These are phyloP conservation scores for Primulina tabacum DNA, from an alignment of 257 asterid species.

Conservation along the genomic window DNA sequence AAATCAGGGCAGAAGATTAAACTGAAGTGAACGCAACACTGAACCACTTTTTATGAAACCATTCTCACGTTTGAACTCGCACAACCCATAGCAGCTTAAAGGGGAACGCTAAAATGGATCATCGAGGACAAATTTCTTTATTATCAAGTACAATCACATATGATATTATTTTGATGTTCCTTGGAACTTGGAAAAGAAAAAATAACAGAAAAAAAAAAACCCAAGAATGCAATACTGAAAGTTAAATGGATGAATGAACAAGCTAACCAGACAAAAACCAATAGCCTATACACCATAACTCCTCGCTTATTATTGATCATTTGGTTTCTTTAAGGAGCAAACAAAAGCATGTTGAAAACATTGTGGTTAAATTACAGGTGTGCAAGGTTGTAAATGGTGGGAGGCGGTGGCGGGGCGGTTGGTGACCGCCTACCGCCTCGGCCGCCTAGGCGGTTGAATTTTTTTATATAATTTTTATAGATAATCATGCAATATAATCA, in stretches of 20 bases:
- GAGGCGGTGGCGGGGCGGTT: too few relatives aligned
- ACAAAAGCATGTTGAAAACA: background rate
- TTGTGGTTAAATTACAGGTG: background rate
- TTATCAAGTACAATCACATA: background rate
- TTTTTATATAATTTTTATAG: too few relatives aligned
- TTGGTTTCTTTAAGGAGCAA: background rate
- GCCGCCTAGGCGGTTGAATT: too few relatives aligned
- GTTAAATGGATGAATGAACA: background rate
- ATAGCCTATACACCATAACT: background rate
- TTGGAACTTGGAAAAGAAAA: background rate
- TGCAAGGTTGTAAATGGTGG: too few relatives aligned
- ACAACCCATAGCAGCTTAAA: background rate
- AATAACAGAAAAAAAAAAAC: background rate
- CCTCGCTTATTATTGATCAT: background rate
- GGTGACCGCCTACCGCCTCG: too few relatives aligned
- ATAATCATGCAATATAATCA: too few relatives aligned
- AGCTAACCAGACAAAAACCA: conserved; percentile 6
- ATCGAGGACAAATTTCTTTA: background rate
- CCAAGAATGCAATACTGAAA: conserved; percentile 10
- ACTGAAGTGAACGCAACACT: too few relatives aligned
- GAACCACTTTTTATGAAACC: background rate
- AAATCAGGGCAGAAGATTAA: background rate
- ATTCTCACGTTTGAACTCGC: background rate
- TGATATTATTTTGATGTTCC: background rate
- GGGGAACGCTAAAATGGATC: conserved; percentile 1